Base-by-base conservation (phyloP, 2,329 filamentous ascomycete species). In the Dactylella cylindrospora region DNA sequence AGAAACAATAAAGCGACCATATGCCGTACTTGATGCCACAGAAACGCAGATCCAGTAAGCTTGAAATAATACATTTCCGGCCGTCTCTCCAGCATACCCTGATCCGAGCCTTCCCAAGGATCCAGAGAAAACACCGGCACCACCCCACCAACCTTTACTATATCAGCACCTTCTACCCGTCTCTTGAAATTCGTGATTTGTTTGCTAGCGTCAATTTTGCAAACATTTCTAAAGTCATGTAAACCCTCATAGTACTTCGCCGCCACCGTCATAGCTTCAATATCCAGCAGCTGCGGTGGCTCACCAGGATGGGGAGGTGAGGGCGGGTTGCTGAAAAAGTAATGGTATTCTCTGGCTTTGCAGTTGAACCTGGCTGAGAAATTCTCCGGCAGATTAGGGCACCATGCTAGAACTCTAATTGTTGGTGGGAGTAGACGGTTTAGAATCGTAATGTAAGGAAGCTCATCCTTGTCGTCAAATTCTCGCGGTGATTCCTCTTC, bases 21-120 rank as follows among this genome's bases (percentile, higher is more conserved):
- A 75, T 91, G 88, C 19, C 93, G 84, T 67, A 98, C 94, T 75
- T 98, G 93, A 74, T 98, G 93, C 93, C 93, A 98, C 39, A 98
- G 76, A 73, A 98, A 98, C 1, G 90, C 93, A 5, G 86, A 90
- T 15, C 93, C 93, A 67, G 90, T 83, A 32, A 98, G 83, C 55
- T 85, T 84, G 73, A 98, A 94, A 64, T 85, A 84, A 75, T 94
- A 97, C 10, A 96, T 80, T 70, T 88, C 40, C 35, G 59, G 45
- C 44, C 36, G 60, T 33, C 23, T 35, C 29, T 38, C 35, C 51
- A 45, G 15, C 64, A 49, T 41, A 6, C 7, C 39, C 6, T 26
- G 15, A 9, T 38, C 44, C 10, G 17, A 39, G 10, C 22, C 40
- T 20, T 31, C 45, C 15, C 29, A 44, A 3, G 39, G 57, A 8